Base-by-base conservation (phyloP, 2,329 filamentous ascomycete genomes). In the Pseudogymnoascus sp. region DNA sequence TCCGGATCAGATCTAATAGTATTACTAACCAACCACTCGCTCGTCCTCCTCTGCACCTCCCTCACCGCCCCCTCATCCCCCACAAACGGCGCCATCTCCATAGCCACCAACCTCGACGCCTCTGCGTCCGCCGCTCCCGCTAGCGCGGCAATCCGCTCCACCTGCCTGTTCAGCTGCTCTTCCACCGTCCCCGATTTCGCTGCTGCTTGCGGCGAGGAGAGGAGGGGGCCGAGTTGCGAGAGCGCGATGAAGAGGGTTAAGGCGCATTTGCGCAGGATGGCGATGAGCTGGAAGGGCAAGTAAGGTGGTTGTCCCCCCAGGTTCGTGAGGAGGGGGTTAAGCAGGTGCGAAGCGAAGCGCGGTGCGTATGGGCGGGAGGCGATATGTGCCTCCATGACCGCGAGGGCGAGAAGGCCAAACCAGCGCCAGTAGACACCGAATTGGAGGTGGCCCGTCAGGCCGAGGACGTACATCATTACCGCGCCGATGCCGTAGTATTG, bases 21-120 rank as follows among this genome's bases (percentile, higher is more conserved):
- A 72, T 96, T 96, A 74, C 96, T 87, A 60, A 97, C 86, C 69
- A 97, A 79, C 83, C 91, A 96, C 70, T 95, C 90, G 75, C 88
- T 89, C 76, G 97, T 84, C 70, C 89, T 89, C 42, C 82, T 82
- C 66, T 86, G 83, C 70, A 96, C 76, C 64, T 85, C 85, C 50
- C 79, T 79, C 56, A 89, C 78, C n/a, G 80, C 81, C 65, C 84
- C 82, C 37, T 82, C 77, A 71, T 96, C 89, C n/a, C 87, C 88
- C 60, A 81, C 84, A 75, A 92, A 97, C 0, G 93, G 93, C 61
- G 86, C 86, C 74, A 93, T 83, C 70, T 96, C 91, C 73, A 96
- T 80, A 56, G 88, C 86, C 73, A 96, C 77, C 65, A 96, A 75
- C 62, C 89, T 81, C 5, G 78, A 78, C 0, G 88, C 82, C 72